Conservation (phyloP, 208 protist genomes). For the Acanthamoeba triangularis region DNA sequence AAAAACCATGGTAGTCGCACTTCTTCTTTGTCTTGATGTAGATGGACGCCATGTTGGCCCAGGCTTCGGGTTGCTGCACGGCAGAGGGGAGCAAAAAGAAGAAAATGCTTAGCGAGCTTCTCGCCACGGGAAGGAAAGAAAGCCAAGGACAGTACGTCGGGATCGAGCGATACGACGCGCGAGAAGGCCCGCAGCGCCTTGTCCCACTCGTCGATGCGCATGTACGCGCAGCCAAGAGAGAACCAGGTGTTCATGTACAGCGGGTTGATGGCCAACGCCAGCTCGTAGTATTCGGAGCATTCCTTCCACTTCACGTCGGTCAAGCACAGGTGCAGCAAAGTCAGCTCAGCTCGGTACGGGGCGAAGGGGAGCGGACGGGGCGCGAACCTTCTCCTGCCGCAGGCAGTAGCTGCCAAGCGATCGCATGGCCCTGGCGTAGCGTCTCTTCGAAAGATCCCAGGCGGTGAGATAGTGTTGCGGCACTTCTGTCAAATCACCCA, state of each 20-base stretch:
- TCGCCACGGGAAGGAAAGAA: background rate
- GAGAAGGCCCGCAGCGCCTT: constrained; percentile 79
- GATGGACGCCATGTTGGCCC: constrained; percentile 85
- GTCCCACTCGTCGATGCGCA: constrained; percentile 85
- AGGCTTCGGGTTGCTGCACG: constrained; percentile 84
- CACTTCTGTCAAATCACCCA: constrained; percentile 86
- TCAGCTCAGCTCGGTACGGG: background rate
- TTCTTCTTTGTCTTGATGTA: constrained; percentile 84
- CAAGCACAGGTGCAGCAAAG: background rate
- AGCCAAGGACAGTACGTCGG: constrained; percentile 75
- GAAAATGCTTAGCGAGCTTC: background rate
- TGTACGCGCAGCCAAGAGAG: constrained; percentile 85
- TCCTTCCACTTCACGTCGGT: constrained; percentile 55
- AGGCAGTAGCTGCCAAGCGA: constrained; percentile 79
- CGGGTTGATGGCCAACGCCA: constrained; percentile 87
- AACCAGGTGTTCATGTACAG: constrained; percentile 87
- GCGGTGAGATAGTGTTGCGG: constrained; percentile 78
- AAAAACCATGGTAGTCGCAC: background rate
- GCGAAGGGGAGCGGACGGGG: background rate
- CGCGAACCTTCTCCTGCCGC: constrained; percentile 70
- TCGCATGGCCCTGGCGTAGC: constrained; percentile 83
- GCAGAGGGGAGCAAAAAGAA: no score
- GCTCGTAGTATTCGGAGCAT: constrained; percentile 59
- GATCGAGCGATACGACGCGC: constrained; percentile 78
- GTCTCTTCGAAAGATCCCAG: constrained; percentile 84